phyloP scores from a whole-genome alignment of 2,329 filamentous ascomycete genomes.

The Thermothelomyces thermophilus region DNA sequence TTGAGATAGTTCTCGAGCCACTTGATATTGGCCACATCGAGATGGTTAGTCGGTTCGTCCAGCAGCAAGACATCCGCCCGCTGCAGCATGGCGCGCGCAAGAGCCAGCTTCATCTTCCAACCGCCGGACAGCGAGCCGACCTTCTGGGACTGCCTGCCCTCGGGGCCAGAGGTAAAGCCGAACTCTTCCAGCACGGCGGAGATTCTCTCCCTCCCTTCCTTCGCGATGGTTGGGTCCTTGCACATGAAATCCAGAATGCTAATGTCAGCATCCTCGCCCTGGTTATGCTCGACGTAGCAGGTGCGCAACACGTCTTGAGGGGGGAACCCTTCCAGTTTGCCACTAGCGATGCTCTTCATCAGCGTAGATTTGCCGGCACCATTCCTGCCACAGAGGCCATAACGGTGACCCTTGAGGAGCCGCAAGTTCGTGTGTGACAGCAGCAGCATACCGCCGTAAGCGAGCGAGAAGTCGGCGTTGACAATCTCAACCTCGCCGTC shows the following conservation, averaged over 20 bases:
- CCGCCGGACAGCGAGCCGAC: constrained; percentile 94
- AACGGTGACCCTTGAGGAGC: constrained; percentile 91
- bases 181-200: constrained; percentile 80
- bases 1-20: constrained; percentile 96
- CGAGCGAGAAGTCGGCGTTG: constrained; percentile 94
- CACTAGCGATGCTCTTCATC: constrained; percentile 92
- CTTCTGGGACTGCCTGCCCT: constrained; percentile 79
- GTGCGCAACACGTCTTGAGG: constrained; percentile 86
- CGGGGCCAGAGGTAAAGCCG: constrained; percentile 84
- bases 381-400: constrained; percentile 94
- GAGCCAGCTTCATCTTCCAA: constrained; percentile 99
- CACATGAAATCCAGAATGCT: constrained; percentile 90
- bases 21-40: constrained; percentile 92
- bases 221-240: constrained; percentile 80
- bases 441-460: constrained; percentile 95
- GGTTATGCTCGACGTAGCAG: constrained; percentile 98
- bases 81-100: constrained; percentile 94
- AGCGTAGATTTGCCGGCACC: constrained; percentile 98
- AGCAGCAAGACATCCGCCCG: constrained; percentile 92
- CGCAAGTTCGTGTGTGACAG: constrained; percentile 93
- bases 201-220: constrained; percentile 74
- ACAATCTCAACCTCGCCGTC: constrained; percentile 94
- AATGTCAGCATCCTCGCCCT: constrained; percentile 94
- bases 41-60: constrained; percentile 97
- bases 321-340: constrained; percentile 96